A percentile compares a stretch with the other conserved stretches of the same genome.
These are phyloP conservation scores for Martiniozyma abietophila DNA, from an alignment of 805 yeast species.

Conservation along the genomic window DNA sequence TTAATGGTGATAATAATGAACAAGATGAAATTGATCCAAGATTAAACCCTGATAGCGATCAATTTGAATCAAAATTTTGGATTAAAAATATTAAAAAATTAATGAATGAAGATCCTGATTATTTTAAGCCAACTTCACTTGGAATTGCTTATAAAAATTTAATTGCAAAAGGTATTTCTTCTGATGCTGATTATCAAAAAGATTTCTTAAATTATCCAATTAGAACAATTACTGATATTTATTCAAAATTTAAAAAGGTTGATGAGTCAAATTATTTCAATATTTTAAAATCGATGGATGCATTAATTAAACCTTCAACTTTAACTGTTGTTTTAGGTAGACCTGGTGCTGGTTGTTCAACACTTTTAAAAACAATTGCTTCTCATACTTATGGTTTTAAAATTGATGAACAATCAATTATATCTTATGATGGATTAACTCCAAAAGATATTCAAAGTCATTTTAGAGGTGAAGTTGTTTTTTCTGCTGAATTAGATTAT, in stretches of 20 bases:
- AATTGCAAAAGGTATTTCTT: conserved; percentile 49
- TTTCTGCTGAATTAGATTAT: conserved; percentile 56
- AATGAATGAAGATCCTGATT: conserved; percentile 44
- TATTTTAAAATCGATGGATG: conserved; percentile 57
- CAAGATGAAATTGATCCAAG: conserved; percentile 9
- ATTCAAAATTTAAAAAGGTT: conserved; percentile 9
- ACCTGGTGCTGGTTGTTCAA: conserved; percentile 73
- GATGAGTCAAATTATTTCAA: conserved; percentile 26
- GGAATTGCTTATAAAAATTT: conserved; percentile 49
- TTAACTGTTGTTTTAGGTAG: conserved; percentile 63
- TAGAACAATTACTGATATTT: conserved; percentile 19
- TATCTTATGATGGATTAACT: conserved; percentile 45
- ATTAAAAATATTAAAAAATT: conserved; percentile 47
- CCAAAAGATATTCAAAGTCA: conserved; percentile 39
- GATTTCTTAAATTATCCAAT: conserved; percentile 36
- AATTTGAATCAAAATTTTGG: conserved; percentile 51
- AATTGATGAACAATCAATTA: conserved; percentile 34
- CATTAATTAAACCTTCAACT: conserved; percentile 49
- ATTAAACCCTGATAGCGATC: conserved; percentile 45
- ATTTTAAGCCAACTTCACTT: conserved; percentile 47
- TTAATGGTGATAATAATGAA: no score
- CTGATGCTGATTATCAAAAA: conserved; percentile 51
- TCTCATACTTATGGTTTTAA: conserved; percentile 52
- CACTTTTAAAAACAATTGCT: conserved; percentile 49
- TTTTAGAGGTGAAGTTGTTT: conserved; percentile 59